Base-by-base conservation (phyloP, 371 early-diverging fungal species). In the Mortierella polycephala region DNA sequence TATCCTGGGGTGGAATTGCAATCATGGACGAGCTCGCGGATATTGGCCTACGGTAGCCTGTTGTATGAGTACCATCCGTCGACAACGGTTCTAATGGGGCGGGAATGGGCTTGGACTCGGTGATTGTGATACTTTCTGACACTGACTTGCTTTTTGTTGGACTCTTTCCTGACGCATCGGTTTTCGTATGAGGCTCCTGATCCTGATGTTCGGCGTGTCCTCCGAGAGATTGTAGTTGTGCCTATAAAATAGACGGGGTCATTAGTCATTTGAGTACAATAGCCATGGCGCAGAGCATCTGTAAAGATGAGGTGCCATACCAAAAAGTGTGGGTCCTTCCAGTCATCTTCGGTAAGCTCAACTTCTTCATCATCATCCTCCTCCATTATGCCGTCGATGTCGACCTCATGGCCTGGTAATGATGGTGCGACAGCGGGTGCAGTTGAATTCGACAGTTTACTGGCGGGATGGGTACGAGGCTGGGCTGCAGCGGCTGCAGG, bases 291-390 rank as follows among this genome's bases (percentile, higher is more conserved):
- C 49, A 40, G 0, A 47, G 0, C 12, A n/a, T 7, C 39, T 10
- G 12, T 23, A 23, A 13, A 40, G 16, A 6, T 18, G 0, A n/a
- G 52, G 37, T 2, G 13, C 7, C 50, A 42, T 75, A 77, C 85
- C 69, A 85, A 52, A 42, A 85, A 66, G 11, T 63, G 60, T 14
- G 85, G 85, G 53, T 85, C 83, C 7, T 85, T 81, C 79, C 86
- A 71, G 55, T 85, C 85, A 14, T 84, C 82, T 30, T 85, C 85
- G 14, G 86, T 85, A 21, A 85, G 42, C 39, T 86, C 82, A 0
- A 86, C 81, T 12, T 85, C 80, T n/a, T 64, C 81, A 52, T 81
- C 79, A 18, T 80, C 75, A 16, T 81, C 74, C 7, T 80, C 73
- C 21, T 68, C 66, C 58, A 69, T 57, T 2, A 65, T 54, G 13